These are phyloP conservation scores for Globisporangium middletonii DNA, from an alignment of 352 stramenopile species.

Conservation along the genomic window DNA sequence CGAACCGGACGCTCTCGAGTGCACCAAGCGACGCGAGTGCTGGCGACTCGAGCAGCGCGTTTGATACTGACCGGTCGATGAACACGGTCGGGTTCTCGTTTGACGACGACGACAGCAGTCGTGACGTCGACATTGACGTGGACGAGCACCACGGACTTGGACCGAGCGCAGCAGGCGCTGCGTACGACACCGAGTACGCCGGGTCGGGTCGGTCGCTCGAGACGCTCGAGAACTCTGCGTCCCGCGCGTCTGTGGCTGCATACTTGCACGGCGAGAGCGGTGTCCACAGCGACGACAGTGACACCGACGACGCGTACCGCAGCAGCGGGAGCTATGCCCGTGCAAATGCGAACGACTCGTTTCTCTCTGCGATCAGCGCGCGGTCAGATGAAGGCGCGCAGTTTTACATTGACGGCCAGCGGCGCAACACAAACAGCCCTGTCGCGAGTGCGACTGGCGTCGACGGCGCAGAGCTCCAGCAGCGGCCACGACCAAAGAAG, in stretches of 20 bases:
- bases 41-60: conserved; percentile 1
- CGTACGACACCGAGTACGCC: conserved; percentile 10
- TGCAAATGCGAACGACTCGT: conserved; percentile 24
- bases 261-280: conserved; percentile 23
- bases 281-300: conserved; percentile 13
- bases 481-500: conserved; percentile 11
- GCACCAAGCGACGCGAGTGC: conserved; percentile 12
- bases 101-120: conserved; percentile 5
- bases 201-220: conserved; percentile 13
- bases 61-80: conserved; percentile 1
- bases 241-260: conserved; percentile 17
- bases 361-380: conserved; percentile 51
- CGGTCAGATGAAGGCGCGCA: conserved; percentile 53
- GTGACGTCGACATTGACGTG: conserved; percentile 14
- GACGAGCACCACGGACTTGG: conserved; percentile 4
- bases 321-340: conserved; percentile 22
- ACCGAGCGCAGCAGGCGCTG: conserved; percentile 10
- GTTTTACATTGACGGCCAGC: conserved; percentile 45
- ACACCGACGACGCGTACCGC: conserved; percentile 24
- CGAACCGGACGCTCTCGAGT: conserved; percentile 10
- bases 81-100: conserved; percentile 4
- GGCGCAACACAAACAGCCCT: conserved; percentile 7
- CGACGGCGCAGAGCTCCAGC: background rate
- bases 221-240: conserved; percentile 3
- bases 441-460: background rate